These are phyloP conservation scores for Halophytophthora polymorphica DNA, from an alignment of 352 stramenopile species.

Conservation along the genomic window DNA sequence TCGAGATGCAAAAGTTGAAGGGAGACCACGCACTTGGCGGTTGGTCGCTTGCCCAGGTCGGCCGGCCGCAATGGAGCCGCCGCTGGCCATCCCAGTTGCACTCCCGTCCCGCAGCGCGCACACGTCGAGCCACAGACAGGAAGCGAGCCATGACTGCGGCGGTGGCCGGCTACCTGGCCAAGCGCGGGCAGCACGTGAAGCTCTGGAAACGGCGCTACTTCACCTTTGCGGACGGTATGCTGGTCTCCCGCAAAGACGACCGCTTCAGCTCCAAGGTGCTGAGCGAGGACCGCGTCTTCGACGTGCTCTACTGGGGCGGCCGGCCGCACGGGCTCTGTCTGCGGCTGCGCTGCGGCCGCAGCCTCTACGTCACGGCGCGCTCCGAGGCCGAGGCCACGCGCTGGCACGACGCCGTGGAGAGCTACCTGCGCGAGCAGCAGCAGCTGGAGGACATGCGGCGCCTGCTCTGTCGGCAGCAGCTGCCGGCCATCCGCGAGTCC, in stretches of 20 bases:
- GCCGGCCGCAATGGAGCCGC: no score
- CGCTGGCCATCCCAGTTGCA: no score
- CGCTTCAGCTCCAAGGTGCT: conserved; percentile 37
- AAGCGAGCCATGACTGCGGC: no score
- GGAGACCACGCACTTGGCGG: no score
- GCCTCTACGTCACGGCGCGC: conserved; percentile 46
- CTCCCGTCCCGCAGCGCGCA: no score
- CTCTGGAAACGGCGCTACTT: conserved; percentile 73
- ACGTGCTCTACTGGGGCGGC: conserved; percentile 63
- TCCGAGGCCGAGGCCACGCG: conserved; percentile 46
- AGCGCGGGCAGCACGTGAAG: conserved; percentile 59
- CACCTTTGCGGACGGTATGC: conserved; percentile 54
- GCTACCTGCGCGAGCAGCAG: conserved; percentile 39
- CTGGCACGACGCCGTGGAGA: conserved; percentile 58
- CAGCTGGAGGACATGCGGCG: conserved; percentile 44
- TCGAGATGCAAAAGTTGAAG: no score
- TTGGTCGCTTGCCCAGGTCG: no score
- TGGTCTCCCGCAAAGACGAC: conserved; percentile 61
- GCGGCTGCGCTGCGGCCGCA: conserved; percentile 44
- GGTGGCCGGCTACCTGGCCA: conserved; percentile 47
- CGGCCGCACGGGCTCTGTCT: conserved; percentile 58
- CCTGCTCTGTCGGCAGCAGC: conserved; percentile 36
- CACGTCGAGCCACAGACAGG: no score
- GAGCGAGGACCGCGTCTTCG: conserved; percentile 48
- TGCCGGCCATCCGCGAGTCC: conserved; percentile 57